Evolutionary conservation across 2,329 filamentous ascomycete species (phyloP), one percentile per base, ranked within the genome.

Genomic region (Fusarium neocosmosporiellum): DNA sequence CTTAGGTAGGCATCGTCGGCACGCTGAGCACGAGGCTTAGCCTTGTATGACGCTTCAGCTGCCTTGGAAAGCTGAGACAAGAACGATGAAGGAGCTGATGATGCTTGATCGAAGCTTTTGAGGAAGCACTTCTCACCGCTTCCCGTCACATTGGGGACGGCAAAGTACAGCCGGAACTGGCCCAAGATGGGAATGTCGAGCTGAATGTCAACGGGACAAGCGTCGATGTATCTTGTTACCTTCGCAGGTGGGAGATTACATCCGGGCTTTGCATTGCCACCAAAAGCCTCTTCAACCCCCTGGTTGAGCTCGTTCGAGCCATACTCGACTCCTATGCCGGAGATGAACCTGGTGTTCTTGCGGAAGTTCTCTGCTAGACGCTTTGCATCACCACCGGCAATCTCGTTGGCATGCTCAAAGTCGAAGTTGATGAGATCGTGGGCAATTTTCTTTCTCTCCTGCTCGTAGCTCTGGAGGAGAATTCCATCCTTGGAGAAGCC

Each of bases 141-240:
- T 20, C 84, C 79, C 53, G 85, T 83, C 1, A 93, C 83, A 74
- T 92, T 86, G 71, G 88, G 88, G 62, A 89, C 87, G 69, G 94
- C 87, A 69, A 94, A 86, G 79, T 93, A 94, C 53, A 94, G 87
- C 36, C 91, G 88, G 83, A 94, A 95, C 77, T 95, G 93, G 24
- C 92, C 91, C 5, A 94, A 84, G 79, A 93, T 87, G 2, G 93
- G 93, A 37, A 94, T 92, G 75, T 94, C 92, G 5, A 94, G 88
- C 78, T 95, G 92, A 22, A 94, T 83, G 72, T 94, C 91, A 36
- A 95, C 89, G 0, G 92, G 92, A 72, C 94, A 94, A 2, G 92
- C 90, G 79, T 95, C 93, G 59, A 94, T 88, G 78, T 91, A 94
- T 16, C 93, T 87, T 0, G 91, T 92, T 11, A 91, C 92, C 79